phyloP scores from a whole-genome alignment of 1,284 basidiomycete genomes.

The Trametes polyzona region DNA sequence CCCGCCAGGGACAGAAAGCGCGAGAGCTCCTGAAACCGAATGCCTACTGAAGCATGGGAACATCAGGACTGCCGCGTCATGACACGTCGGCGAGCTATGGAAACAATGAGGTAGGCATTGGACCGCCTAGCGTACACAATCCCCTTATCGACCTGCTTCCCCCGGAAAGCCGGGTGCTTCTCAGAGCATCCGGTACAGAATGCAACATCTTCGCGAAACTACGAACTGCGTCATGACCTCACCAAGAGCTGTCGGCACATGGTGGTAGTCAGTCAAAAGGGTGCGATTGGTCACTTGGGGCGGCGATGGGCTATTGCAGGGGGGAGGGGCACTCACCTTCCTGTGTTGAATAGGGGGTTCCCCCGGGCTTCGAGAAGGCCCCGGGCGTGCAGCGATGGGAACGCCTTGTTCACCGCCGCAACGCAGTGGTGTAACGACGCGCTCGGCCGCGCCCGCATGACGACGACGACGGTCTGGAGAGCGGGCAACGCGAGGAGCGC shows the following conservation, averaged over 20 bases:
- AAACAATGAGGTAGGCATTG: too few species aligned
- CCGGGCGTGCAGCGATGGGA: neutral
- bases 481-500: neutral
- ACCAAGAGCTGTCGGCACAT: neutral
- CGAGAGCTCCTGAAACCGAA: too few species aligned
- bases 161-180: neutral
- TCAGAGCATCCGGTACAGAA: neutral
- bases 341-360: neutral
- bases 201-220: neutral
- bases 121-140: neutral
- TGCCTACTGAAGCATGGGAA: too few species aligned
- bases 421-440: neutral
- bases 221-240: neutral
- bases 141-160: neutral
- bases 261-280: neutral
- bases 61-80: too few species aligned
- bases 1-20: too few species aligned
- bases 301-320: neutral
- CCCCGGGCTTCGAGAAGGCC: neutral
- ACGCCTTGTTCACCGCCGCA: neutral
- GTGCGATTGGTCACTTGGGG: neutral
- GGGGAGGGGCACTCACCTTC: neutral
- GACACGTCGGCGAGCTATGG: too few species aligned
- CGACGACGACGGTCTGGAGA: neutral
- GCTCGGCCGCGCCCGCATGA: neutral